Percentiles rank a stretch among this genome's conserved stretches.
Conservation (phyloP, 2,329 filamentous ascomycete genomes). For the Lomentospora prolificans region DNA sequence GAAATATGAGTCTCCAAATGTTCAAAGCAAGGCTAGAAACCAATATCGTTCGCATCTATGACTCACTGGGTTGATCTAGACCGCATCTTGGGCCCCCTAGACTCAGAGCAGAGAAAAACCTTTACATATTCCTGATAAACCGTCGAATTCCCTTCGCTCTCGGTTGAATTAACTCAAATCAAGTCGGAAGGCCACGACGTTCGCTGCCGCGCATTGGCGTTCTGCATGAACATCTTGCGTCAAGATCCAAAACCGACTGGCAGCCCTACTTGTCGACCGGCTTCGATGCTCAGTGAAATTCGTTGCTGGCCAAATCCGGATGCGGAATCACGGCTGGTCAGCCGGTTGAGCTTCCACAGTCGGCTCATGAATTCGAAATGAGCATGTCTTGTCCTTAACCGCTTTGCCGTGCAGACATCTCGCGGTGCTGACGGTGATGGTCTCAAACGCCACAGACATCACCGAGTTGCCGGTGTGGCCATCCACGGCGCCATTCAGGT, state of each 20-base stretch:
- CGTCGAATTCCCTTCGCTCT: not conserved
- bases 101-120: not conserved
- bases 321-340: not conserved
- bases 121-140: not conserved
- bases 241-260: not conserved
- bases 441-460: not conserved
- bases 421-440: too few species aligned
- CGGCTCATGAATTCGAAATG: not conserved
- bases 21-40: not conserved
- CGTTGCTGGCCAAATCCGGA: not conserved
- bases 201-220: not conserved
- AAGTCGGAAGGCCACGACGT: not conserved
- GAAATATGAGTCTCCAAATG: not conserved
- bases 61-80: not conserved
- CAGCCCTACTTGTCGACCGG: not conserved
- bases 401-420: not conserved
- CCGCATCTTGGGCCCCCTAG: not conserved
- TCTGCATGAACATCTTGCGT: not conserved
- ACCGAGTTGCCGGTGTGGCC: not conserved
- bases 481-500: not conserved
- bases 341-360: not conserved
- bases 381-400: not conserved
- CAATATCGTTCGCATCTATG: not conserved
- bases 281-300: not conserved
- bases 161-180: not conserved